Percentiles rank a stretch among this genome's conserved stretches.
Conservation (phyloP, 2,329 filamentous ascomycete species). For the Gnomoniopsis sp. region DNA sequence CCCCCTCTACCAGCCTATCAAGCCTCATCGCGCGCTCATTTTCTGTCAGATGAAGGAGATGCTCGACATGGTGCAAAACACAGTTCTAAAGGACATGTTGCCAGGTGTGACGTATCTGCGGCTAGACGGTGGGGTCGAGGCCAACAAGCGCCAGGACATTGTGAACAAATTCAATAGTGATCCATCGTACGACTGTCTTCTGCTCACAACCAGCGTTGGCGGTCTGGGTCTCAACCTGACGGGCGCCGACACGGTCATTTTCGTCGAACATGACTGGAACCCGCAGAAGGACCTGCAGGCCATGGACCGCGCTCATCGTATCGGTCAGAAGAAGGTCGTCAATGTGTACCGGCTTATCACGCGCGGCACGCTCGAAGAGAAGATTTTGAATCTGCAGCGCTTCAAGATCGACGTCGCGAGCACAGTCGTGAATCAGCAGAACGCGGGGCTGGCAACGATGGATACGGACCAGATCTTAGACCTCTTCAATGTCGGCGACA, state of each 20-base stretch:
- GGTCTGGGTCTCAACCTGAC: slow-evolving; percentile 93
- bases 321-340: slow-evolving; percentile 99
- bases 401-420: slow-evolving; percentile 99
- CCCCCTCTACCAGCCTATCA: slow-evolving; percentile 75
- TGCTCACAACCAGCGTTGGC: slow-evolving; percentile 92
- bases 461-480: slow-evolving; percentile 98
- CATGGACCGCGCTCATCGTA: slow-evolving; percentile 97
- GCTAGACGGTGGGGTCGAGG: slow-evolving; percentile 91
- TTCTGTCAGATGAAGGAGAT: slow-evolving; percentile 99
- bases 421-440: slow-evolving; percentile 98
- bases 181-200: slow-evolving; percentile 89
- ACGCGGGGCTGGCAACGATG: slow-evolving; percentile 91
- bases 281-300: slow-evolving; percentile 97
- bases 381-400: slow-evolving; percentile 94
- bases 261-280: slow-evolving; percentile 99
- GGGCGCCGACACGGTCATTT: slow-evolving; percentile 96
- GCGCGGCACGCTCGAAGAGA: slow-evolving; percentile 92
- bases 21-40: slow-evolving; percentile 89
- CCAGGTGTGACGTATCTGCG: slow-evolving; percentile 89
- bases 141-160: slow-evolving; percentile 91
- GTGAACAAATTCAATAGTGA: slow-evolving; percentile 99
- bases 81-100: slow-evolving; percentile 86
- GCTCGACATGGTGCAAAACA: slow-evolving; percentile 97
- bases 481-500: slow-evolving; percentile 86
- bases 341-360: slow-evolving; percentile 98